These are phyloP conservation scores for Mollisia scopiformis DNA, from an alignment of 2,329 filamentous ascomycete genomes.

Conservation along the genomic window DNA sequence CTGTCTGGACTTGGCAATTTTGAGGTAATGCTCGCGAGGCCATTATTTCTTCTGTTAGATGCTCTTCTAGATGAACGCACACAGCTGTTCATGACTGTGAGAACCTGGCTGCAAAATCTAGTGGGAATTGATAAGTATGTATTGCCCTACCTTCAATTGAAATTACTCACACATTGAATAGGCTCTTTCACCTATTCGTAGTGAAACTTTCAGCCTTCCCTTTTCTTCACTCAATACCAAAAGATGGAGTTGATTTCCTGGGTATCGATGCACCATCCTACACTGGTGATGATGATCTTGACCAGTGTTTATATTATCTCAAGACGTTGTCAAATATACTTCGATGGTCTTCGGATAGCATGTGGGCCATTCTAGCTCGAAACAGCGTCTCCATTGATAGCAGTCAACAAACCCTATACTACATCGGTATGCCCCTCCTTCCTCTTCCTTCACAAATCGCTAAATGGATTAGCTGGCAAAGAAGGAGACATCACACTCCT, in stretches of 20 bases:
- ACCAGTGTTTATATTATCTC: slow-evolving; percentile 78
- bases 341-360: slow-evolving; percentile 66
- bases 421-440: slow-evolving; percentile 54
- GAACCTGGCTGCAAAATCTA: slow-evolving; percentile 76
- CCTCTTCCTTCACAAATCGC: not conserved
- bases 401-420: slow-evolving; percentile 46
- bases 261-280: slow-evolving; percentile 40
- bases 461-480: slow-evolving; percentile 47
- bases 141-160: not conserved
- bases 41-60: slow-evolving; percentile 82
- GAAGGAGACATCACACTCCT: slow-evolving; percentile 65
- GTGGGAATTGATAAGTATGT: slow-evolving; percentile 65
- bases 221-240: slow-evolving; percentile 47
- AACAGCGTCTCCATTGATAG: slow-evolving; percentile 55
- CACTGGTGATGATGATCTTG: slow-evolving; percentile 67
- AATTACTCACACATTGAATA: slow-evolving; percentile 33
- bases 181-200: slow-evolving; percentile 64
- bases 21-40: slow-evolving; percentile 76
- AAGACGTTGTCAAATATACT: slow-evolving; percentile 75
- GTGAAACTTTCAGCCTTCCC: slow-evolving; percentile 58
- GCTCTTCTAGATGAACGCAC: slow-evolving; percentile 72
- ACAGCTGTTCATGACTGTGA: slow-evolving; percentile 75
- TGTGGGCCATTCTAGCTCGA: slow-evolving; percentile 72
- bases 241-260: slow-evolving; percentile 22
- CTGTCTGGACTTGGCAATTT: slow-evolving; percentile 64